A percentile compares a stretch with the other conserved stretches of the same genome.
phyloP scores from a whole-genome alignment of 2,329 filamentous ascomycete genomes.

The Biscogniauxia mediterranea region DNA sequence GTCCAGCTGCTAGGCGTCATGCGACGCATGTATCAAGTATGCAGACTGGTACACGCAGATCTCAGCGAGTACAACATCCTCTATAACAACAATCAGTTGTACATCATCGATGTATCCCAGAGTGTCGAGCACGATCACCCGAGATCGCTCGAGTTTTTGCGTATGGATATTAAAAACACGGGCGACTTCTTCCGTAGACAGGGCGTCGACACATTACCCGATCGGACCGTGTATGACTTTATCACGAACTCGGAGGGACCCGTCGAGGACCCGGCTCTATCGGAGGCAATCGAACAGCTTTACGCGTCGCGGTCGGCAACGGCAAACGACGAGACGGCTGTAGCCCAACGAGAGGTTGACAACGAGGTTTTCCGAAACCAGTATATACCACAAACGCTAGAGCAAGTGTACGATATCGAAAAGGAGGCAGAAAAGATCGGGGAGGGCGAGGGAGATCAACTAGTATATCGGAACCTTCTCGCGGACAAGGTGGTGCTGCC shows the following conservation, averaged over 20 bases:
- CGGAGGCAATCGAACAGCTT: conserved; percentile 62
- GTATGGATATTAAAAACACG: conserved; percentile 98
- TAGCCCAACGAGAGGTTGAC: conserved; percentile 68
- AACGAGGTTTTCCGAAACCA: conserved; percentile 93
- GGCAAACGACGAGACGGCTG: conserved; percentile 48
- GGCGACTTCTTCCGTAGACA: conserved; percentile 88
- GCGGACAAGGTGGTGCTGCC: conserved; percentile 60
- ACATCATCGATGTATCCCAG: conserved; percentile 97
- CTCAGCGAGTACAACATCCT: conserved; percentile 97
- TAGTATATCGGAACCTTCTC: conserved; percentile 83
- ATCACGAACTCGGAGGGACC: conserved; percentile 64
- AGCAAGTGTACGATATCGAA: conserved; percentile 96
- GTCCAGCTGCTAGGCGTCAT: conserved; percentile 82
- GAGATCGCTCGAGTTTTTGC: conserved; percentile 84
- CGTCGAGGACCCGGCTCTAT: conserved; percentile 60
- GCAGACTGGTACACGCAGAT: conserved; percentile 90
- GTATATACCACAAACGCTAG: conserved; percentile 92
- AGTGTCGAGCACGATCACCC: conserved; percentile 97
- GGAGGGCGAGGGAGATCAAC: conserved; percentile 69
- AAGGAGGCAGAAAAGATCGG: conserved; percentile 79
- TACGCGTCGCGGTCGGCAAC: conserved; percentile 55
- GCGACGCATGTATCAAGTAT: conserved; percentile 90
- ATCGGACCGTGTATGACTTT: conserved; percentile 81
- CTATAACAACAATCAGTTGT: conserved; percentile 78
- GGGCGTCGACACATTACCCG: conserved; percentile 76